Base-by-base conservation (phyloP, 2,329 filamentous ascomycete genomes). In the Immersiporthe knoxdaviesiana region DNA sequence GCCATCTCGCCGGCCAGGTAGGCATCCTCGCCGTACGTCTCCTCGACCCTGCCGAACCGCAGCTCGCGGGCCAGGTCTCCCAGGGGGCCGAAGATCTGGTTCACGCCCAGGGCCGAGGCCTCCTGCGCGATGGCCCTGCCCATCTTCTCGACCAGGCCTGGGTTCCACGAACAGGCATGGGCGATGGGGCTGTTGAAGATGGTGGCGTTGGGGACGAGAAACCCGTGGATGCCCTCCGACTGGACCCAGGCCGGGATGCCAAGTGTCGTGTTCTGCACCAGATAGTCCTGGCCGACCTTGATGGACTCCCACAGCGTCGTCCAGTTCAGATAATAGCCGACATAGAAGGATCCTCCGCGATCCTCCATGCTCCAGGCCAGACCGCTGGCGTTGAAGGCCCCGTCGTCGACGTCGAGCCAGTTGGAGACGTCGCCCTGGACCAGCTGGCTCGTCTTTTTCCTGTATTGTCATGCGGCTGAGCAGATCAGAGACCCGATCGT, bases 151-250 rank as follows among this genome's bases (percentile, higher is more conserved):
- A 92, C 81, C 18, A 92, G 78, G 54, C 81, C 83, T 0, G 86
- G 85, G 75, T 93, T 91, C 81, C 89, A 93, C 0, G 90, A 90
- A 74, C 90, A 92, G 21, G 87, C 91, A 66, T 91, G 87, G 10
- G 83, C 91, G 73, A 93, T 92, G 0, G 91, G 91, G 1, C 89
- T 92, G 78, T 93, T 93, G 82, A 93, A 94, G 70, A 93, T 91
- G 1, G 91, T 93, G 2, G 90, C 91, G 76, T 93, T 93, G 12
- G 86, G 85, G 58, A 90, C 85, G 41, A 92, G 81, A 72, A 93
- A 89, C 1, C 91, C 91, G 74, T 93, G 91, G 59, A 93, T 90
- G 50, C 88, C 90, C 78, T 94, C 91, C 3, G 87, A 91, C 78
- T 93, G 91, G 18, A 91, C 88, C 73, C 92, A 84, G 1, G 91